Evolutionary conservation across 257 asterid species (phyloP).

Genomic region (Lavandula angustifolia): DNA sequence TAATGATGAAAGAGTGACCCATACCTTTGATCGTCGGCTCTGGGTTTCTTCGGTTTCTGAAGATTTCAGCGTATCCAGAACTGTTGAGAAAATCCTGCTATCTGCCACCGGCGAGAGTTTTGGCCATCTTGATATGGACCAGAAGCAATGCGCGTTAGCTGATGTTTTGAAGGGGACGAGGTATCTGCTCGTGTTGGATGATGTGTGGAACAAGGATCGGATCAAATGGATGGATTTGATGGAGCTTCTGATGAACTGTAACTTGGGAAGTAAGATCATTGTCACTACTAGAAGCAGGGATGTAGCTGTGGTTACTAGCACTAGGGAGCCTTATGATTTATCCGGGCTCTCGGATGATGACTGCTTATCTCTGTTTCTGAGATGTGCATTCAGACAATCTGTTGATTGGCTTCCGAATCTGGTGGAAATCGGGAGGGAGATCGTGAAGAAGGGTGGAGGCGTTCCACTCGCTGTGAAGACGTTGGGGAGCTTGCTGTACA

Average conservation of each 20-base stretch:
- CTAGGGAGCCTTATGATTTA: constrained; percentile 35
- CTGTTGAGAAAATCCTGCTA: constrained; percentile 44
- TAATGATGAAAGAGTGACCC: constrained; percentile 40
- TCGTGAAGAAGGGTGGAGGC: constrained; percentile 53
- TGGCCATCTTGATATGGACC: constrained; percentile 47
- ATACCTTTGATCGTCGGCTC: constrained; percentile 42
- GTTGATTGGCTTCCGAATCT: constrained; percentile 37
- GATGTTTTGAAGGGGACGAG: constrained; percentile 35
- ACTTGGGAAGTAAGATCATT: constrained; percentile 41
- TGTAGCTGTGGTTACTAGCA: constrained; percentile 44
- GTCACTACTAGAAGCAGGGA: constrained; percentile 53
- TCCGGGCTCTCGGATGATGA: constrained; percentile 46
- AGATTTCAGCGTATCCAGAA: constrained; percentile 43
- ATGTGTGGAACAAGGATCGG: constrained; percentile 62
- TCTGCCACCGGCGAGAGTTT: constrained; percentile 44
- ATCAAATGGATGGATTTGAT: constrained; percentile 46
- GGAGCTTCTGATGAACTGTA: constrained; percentile 41
- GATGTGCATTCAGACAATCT: constrained; percentile 43
- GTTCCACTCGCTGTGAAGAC: constrained; percentile 56
- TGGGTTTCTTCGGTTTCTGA: constrained; percentile 54
- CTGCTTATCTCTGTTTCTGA: constrained; percentile 46
- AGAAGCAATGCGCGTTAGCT: constrained; percentile 38
- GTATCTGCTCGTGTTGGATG: constrained; percentile 55
- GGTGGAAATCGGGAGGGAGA: constrained; percentile 47
- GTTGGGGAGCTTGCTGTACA: constrained; percentile 47